A percentile compares a stretch with the other conserved stretches of the same genome.
Evolutionary conservation across 1,284 basidiomycete genomes (phyloP).

Genomic region (Sphaerobolus stellatus): DNA sequence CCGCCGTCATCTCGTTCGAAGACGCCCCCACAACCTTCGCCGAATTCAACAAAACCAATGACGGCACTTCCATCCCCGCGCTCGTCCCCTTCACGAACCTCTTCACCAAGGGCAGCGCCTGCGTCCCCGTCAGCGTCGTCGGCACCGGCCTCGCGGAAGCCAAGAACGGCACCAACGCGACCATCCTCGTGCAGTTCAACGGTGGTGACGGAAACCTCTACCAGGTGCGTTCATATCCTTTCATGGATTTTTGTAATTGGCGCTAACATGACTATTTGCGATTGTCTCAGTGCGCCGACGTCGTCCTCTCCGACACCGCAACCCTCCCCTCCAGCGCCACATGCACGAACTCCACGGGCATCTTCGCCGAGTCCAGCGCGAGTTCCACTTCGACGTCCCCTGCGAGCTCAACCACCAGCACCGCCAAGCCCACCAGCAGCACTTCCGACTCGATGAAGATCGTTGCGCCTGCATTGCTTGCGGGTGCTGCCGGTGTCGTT

Average conservation of each 20-base stretch:
- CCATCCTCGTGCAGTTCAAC: constrained; percentile 57
- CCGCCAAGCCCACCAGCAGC: background rate
- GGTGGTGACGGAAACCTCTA: constrained; percentile 69
- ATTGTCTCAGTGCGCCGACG: constrained; percentile 60
- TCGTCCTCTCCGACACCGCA: constrained; percentile 57
- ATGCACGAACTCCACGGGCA: constrained; percentile 38
- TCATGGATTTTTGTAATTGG: too few relatives aligned
- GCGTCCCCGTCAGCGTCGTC: constrained; percentile 59
- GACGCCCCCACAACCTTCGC: constrained; percentile 55
- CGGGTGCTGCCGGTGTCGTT: too few relatives aligned
- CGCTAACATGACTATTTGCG: too few relatives aligned
- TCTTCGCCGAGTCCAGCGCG: background rate
- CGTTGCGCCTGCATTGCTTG: too few relatives aligned
- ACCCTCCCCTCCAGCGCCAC: constrained; percentile 43
- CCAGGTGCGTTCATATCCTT: constrained; percentile 49
- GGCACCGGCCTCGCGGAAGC: constrained; percentile 49
- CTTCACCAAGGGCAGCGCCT: constrained; percentile 54
- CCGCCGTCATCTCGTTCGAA: constrained; percentile 54
- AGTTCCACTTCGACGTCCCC: background rate
- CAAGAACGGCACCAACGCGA: constrained; percentile 61
- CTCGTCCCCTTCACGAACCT: constrained; percentile 53
- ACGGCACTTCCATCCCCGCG: constrained; percentile 35
- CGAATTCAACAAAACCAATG: constrained; percentile 54
- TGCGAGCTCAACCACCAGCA: background rate
- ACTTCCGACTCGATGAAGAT: too few relatives aligned